A percentile compares a stretch with the other conserved stretches of the same genome.
phyloP scores from a whole-genome alignment of 176 grass and related monocot genomes.

The Musa itinerans region DNA sequence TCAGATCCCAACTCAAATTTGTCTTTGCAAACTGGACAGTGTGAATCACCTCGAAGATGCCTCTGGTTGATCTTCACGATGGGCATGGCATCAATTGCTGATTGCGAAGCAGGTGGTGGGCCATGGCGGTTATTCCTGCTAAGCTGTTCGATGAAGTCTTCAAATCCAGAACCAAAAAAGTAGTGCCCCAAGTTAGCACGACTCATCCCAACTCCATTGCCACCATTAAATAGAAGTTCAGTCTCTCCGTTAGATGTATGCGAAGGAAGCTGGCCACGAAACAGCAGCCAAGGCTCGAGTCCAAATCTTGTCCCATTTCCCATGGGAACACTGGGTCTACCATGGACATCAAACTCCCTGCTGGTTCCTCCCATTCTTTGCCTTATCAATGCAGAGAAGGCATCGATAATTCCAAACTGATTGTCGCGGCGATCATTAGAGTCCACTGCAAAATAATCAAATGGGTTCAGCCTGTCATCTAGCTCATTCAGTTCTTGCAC shows the following conservation, averaged over 20 bases:
- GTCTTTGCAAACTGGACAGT: slow-evolving; percentile 30
- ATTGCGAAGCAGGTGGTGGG: slow-evolving; percentile 23
- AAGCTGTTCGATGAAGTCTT: slow-evolving; percentile 65
- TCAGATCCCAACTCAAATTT: slow-evolving; percentile 22
- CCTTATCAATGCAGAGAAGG: slow-evolving; percentile 54
- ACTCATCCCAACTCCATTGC: slow-evolving; percentile 23
- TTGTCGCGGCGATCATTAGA: slow-evolving; percentile 25
- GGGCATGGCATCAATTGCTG: slow-evolving; percentile 24
- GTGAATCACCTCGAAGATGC: slow-evolving; percentile 27
- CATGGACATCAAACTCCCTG: slow-evolving; percentile 32
- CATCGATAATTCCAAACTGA: slow-evolving; percentile 63
- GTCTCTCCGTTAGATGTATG: slow-evolving; percentile 10
- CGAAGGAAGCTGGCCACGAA: slow-evolving; percentile 33
- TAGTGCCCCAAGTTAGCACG: slow-evolving; percentile 43
- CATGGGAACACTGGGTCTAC: slow-evolving; percentile 2
- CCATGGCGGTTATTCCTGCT: slow-evolving; percentile 19
- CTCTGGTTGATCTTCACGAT: slow-evolving; percentile 23
- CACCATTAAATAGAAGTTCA: slow-evolving; percentile 28
- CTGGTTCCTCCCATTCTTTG: slow-evolving; percentile 36
- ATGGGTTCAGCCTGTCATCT: slow-evolving; percentile 39
- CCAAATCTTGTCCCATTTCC: slow-evolving; percentile 16
- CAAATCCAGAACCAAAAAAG: slow-evolving; percentile 38
- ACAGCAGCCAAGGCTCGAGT: slow-evolving; percentile 25
- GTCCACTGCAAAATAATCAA: slow-evolving; percentile 32
- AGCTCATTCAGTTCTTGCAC: slow-evolving; percentile 80